Evolutionary conservation across 2,329 filamentous ascomycete species (phyloP), one percentile per base, ranked within the genome.

Genomic region (Monilinia fructicola): DNA sequence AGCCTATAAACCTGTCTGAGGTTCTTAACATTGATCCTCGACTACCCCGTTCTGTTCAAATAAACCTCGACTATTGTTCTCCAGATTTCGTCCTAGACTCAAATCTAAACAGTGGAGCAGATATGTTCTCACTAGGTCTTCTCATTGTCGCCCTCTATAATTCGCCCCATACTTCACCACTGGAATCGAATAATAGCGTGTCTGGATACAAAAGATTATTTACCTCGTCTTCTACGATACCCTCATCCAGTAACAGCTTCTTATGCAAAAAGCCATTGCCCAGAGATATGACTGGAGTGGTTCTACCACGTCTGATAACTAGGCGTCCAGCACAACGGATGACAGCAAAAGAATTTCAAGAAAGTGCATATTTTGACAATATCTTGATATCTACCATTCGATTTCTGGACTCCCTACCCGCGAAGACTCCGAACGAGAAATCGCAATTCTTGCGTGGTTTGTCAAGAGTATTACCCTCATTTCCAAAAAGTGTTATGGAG

Each of bases 361-460:
- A 97, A 77, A 96, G 93, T 74, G 89, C 92, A 71, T 99, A 96
- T 76, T 99, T 99, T 76, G 93, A 99, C 78, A 99, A 98, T 74
- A 91, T 98, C 55, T 83, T 99, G 5, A 92, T 99, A 28, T 97
- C 93, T 0, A 97, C 95, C 0, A 97, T 99, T 69, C 91, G 95
- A 16, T 99, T 99, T 75, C 81, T 99, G 35, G 95, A 99, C 73
- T 86, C 89, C 0, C 87, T 99, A 67, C 94, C 95, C 0, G 91
- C 92, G 44, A 99, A 99, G 80, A 97, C 93, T 1, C 85, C 91
- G 0, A 91, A 87, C 69, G 95, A 99, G 75, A 99, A 99, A 77
- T 85, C 90, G 9, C 89, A 93, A 67, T 99, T 99, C 76, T 86
- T 99, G 84, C 87, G 92, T 65, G 95, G 95, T 0, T 81, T 99